phyloP scores from a whole-genome alignment of 129 eudicot genomes.

The Ambrosia trifida region DNA sequence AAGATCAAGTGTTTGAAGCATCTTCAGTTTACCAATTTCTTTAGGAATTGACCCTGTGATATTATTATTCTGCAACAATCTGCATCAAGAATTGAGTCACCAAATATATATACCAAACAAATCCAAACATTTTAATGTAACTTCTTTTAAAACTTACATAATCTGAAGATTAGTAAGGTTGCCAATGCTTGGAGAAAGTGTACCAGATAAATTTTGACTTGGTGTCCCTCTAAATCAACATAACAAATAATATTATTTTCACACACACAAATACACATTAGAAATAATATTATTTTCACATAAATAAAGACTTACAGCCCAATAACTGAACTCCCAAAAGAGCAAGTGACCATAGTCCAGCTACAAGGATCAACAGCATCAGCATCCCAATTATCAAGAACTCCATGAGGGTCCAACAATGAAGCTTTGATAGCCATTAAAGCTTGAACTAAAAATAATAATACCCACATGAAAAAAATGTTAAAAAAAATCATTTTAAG shows the following conservation, averaged over 20 bases:
- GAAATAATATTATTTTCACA: not conserved
- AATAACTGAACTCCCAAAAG: slow-evolving; percentile 70
- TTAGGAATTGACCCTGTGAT: not conserved
- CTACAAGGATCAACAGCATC: slow-evolving; percentile 97
- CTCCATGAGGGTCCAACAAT: slow-evolving; percentile 82
- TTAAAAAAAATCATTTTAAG: not conserved
- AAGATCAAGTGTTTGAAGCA: not conserved
- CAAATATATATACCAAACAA: not conserved
- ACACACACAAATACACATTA: slow-evolving; percentile 2
- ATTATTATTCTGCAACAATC: not conserved
- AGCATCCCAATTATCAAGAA: slow-evolving; percentile 95
- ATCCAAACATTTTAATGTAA: not conserved
- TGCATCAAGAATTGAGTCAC: slow-evolving; percentile 13
- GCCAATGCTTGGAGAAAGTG: slow-evolving; percentile 90
- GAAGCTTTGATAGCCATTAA: slow-evolving; percentile 77
- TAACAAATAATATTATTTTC: not conserved
- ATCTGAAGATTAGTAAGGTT: slow-evolving; percentile 89
- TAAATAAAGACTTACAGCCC: slow-evolving; percentile 68
- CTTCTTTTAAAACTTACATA: slow-evolving; percentile 41
- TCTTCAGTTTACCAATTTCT: not conserved
- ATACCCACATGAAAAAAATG: slow-evolving; percentile 28
- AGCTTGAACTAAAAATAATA: slow-evolving; percentile 75
- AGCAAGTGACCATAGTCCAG: slow-evolving; percentile 95
- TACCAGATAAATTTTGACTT: slow-evolving; percentile 81
- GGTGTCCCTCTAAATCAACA: slow-evolving; percentile 73